Percentiles rank a stretch among this genome's conserved stretches.
These are phyloP conservation scores for Zoysia japonica DNA, from an alignment of 176 grass and related monocot species.

Conservation along the genomic window DNA sequence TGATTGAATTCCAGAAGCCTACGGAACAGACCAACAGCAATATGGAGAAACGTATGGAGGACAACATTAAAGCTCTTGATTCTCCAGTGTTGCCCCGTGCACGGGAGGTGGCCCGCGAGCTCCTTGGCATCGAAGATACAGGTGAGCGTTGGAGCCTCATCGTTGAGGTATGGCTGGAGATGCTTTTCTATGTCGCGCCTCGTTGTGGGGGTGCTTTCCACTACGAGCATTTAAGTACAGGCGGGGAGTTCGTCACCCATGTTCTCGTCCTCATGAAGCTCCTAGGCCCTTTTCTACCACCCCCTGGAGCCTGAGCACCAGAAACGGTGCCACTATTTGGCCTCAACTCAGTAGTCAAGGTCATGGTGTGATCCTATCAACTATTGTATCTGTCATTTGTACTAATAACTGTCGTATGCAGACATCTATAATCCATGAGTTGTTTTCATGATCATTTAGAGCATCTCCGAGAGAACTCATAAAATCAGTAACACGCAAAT, in stretches of 20 bases:
- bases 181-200: neutral
- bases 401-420: too few species aligned
- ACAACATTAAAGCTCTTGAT: neutral
- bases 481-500: too few species aligned
- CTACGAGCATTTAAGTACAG: neutral
- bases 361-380: too few species aligned
- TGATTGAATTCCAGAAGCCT: too few species aligned
- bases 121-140: neutral
- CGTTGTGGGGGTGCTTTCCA: neutral
- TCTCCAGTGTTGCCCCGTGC: neutral
- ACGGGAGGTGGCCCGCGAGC: neutral
- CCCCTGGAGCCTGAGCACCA: too few species aligned
- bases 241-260: neutral
- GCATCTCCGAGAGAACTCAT: too few species aligned
- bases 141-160: neutral
- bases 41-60: neutral
- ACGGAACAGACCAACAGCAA: too few species aligned
- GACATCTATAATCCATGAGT: too few species aligned
- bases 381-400: too few species aligned
- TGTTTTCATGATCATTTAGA: too few species aligned
- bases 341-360: too few species aligned
- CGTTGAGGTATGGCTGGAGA: neutral
- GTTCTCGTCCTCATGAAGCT: neutral
- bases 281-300: neutral
- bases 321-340: too few species aligned